Base-by-base conservation (phyloP, 2,329 filamentous ascomycete species). In the Cercospora beticola region DNA sequence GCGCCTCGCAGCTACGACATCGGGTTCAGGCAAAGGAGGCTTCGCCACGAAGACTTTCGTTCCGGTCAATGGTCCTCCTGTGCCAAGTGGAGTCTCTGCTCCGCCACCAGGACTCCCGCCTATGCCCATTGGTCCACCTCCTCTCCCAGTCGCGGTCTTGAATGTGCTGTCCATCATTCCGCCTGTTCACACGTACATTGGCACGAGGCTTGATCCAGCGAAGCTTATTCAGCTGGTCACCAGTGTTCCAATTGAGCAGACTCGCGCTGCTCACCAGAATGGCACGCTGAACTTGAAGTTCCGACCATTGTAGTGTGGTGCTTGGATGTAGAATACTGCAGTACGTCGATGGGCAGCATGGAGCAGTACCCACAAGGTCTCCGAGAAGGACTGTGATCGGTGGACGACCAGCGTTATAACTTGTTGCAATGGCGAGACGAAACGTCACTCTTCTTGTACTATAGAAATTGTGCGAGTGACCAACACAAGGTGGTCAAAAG, bases 161-260 rank as follows among this genome's bases (percentile, higher is more conserved):
- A 84, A 86, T 72, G 79, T 89, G 26, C 60, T 79, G 21, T 69
- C 71, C 30, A 69, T 74, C 23, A 89, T 97, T 9, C 93, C 93
- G 0, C 84, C 88, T 0, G 86, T 91, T 0, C 87, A 90, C 26
- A 85, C 87, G 7, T 97, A 96, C 79, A 88, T 89, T 64, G 63
- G 56, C 7, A 87, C 88, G 21, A 86, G 88, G 46, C 86, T 97
- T 74, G 91, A 87, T 71, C 82, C 93, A 0, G 83, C 88, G 36
- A 89, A 86, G 68, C 84, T 97, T 81, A 90, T 95, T 6, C 86
- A 88, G 33, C 83, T 97, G 49, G 83, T 99, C 23, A 86, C 89
- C 33, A 86, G 88, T 64, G 88, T 90, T 21, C 59, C 59, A 3
- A 52, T 69, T 18, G 67, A 69, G 6, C 83, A 87, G n/a, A 66